A percentile compares a stretch with the other conserved stretches of the same genome.
Evolutionary conservation across 129 eudicot genomes (phyloP).

Genomic region (Daucus carota): DH1_v3.0 NC_030382.2:42245501-42246000

Average conservation of each 20-base stretch:
- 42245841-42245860: background rate
- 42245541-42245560: background rate
- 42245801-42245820: background rate
- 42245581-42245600: background rate
- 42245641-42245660: slow-evolving; percentile 99
- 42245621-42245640: slow-evolving; percentile 74
- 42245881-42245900: background rate
- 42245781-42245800: slow-evolving; percentile 33
- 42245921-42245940: background rate
- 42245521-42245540: background rate
- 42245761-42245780: slow-evolving; percentile 45
- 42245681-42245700: slow-evolving; percentile 82
- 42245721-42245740: slow-evolving; percentile 88
- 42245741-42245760: slow-evolving; percentile 64
- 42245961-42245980: background rate
- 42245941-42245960: background rate
- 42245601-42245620: background rate
- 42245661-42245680: slow-evolving; percentile 87
- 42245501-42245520: background rate
- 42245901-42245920: background rate
- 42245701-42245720: slow-evolving; percentile 81
- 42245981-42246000: background rate
- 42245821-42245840: background rate
- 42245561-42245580: slow-evolving; percentile 1
- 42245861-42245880: background rate